Evolutionary conservation across 257 asterid species (phyloP).

Genomic region (Jacaranda copaia): DNA sequence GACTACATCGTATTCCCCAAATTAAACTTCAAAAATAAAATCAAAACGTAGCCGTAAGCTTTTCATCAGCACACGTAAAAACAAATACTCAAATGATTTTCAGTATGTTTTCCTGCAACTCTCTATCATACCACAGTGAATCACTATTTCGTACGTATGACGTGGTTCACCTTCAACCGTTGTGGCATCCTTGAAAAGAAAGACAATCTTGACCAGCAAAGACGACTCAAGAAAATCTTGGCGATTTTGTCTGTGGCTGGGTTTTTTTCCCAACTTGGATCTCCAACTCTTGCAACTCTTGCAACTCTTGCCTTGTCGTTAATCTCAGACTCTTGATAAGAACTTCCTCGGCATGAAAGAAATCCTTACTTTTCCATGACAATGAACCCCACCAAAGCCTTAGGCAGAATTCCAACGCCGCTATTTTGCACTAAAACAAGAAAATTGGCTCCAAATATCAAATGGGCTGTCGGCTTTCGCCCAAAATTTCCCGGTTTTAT

Average conservation of each 20-base stretch:
- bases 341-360: neutral
- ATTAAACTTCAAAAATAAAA: no score
- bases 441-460: conserved; percentile 40
- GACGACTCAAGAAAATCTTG: conserved; percentile 1
- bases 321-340: neutral
- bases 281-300: neutral
- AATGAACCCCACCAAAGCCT: conserved; percentile 54
- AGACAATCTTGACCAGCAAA: conserved; percentile 18
- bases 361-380: conserved; percentile 11
- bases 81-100: neutral
- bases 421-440: conserved; percentile 32
- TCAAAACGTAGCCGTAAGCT: no score
- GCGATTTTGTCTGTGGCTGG: conserved; percentile 35
- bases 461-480: conserved; percentile 44
- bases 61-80: neutral
- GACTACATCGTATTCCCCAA: no score
- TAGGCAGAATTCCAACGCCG: conserved; percentile 46
- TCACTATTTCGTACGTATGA: neutral
- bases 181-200: conserved; percentile 2
- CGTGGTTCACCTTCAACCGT: conserved; percentile 39
- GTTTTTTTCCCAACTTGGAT: conserved; percentile 6
- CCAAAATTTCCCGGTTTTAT: conserved; percentile 27
- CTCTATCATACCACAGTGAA: neutral
- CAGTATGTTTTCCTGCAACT: neutral
- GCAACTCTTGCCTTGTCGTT: neutral